Percentiles rank a stretch among this genome's conserved stretches.
phyloP scores from a whole-genome alignment of 2,329 filamentous ascomycete genomes.

The Beauveria brongniartii region DNA sequence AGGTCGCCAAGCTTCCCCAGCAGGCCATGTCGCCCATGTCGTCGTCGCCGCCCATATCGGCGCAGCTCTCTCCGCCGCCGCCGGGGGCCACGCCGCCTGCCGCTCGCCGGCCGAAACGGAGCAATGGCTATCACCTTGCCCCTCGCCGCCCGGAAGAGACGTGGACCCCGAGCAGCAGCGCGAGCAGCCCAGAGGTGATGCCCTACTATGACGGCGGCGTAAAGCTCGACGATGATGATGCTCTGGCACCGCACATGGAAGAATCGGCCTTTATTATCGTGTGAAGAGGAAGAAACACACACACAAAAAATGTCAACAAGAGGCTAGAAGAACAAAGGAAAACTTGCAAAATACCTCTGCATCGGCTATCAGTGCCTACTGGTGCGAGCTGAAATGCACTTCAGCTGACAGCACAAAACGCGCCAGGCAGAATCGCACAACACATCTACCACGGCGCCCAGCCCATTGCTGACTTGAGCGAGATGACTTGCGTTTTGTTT shows the following conservation, averaged over 20 bases:
- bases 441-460: too few species aligned
- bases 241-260: background rate
- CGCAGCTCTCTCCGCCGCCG: background rate
- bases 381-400: too few species aligned
- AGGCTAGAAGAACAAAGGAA: background rate
- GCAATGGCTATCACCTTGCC: constrained; percentile 4
- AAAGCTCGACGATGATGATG: constrained; percentile 1
- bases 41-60: background rate
- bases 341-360: too few species aligned
- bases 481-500: too few species aligned
- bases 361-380: too few species aligned
- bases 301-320: background rate
- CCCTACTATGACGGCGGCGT: constrained; percentile 1
- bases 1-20: background rate
- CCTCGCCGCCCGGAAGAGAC: background rate
- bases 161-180: background rate
- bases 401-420: too few species aligned
- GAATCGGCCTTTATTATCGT: constrained; percentile 2
- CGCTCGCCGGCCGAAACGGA: constrained; percentile 3
- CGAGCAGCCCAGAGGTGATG: constrained; percentile 1
- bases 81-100: background rate
- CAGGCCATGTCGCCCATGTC: background rate
- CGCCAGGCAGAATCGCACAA: too few species aligned
- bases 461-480: too few species aligned
- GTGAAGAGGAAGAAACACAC: background rate